Evolutionary conservation across 305 asterid genomes (phyloP).

Genomic region (Caryopteris hybrid): DNA sequence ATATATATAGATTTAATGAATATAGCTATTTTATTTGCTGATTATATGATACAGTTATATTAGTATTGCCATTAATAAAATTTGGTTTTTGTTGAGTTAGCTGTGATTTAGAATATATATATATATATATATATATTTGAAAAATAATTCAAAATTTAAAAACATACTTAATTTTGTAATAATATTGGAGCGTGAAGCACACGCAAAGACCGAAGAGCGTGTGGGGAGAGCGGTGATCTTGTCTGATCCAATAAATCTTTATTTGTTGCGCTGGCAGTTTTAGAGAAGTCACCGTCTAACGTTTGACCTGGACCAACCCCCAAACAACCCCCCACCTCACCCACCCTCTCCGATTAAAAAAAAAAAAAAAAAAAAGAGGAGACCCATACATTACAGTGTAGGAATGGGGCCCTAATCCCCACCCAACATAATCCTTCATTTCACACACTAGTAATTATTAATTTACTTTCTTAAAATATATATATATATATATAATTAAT

Average conservation of each 20-base stretch:
- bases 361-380: too few relatives aligned
- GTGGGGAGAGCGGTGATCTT: background rate
- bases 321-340: background rate
- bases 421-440: background rate
- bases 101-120: too few relatives aligned
- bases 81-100: too few relatives aligned
- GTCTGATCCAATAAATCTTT: slow-evolving; percentile 30
- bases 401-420: slow-evolving; percentile 16
- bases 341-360: too few relatives aligned
- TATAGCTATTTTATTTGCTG: too few relatives aligned
- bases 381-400: too few relatives aligned
- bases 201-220: background rate
- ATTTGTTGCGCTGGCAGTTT: slow-evolving; percentile 16
- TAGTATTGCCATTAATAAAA: too few relatives aligned
- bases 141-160: too few relatives aligned
- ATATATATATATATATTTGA: too few relatives aligned
- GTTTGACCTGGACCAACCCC: slow-evolving; percentile 31
- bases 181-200: background rate
- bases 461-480: too few relatives aligned
- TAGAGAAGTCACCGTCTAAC: slow-evolving; percentile 15
- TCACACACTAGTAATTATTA: background rate
- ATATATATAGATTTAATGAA: too few relatives aligned
- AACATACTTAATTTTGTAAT: background rate
- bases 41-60: too few relatives aligned
- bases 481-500: background rate